Evolutionary conservation across 2,329 filamentous ascomycete species (phyloP).

Genomic region (Phoma sp.): DNA sequence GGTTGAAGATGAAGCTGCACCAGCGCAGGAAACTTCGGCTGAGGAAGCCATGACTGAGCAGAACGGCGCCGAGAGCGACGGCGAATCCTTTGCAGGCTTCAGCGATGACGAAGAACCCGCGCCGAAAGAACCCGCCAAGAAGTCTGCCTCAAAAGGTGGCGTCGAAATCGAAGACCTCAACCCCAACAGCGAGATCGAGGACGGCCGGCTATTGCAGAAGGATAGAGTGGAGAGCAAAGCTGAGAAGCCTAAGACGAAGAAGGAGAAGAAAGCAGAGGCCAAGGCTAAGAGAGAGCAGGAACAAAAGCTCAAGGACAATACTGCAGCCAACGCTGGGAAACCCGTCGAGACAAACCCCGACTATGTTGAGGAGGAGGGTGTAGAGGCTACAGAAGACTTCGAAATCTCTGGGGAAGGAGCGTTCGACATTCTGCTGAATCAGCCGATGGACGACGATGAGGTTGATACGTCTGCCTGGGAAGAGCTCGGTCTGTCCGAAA

Average conservation of each 20-base stretch:
- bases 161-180: conserved; percentile 14
- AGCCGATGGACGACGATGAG: conserved; percentile 63
- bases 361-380: conserved; percentile 25
- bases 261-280: conserved; percentile 24
- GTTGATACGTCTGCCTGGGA: conserved; percentile 81
- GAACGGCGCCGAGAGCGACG: conserved; percentile 48
- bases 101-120: conserved; percentile 26
- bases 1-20: conserved; percentile 11
- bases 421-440: conserved; percentile 63
- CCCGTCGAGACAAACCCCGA: conserved; percentile 12
- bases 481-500: conserved; percentile 72
- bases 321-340: conserved; percentile 19
- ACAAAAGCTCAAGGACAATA: conserved; percentile 8
- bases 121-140: neutral
- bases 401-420: conserved; percentile 41
- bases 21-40: conserved; percentile 7
- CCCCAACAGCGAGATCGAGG: conserved; percentile 32
- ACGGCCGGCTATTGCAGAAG: conserved; percentile 11
- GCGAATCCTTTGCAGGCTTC: conserved; percentile 33
- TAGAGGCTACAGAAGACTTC: conserved; percentile 29
- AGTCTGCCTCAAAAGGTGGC: conserved; percentile 8
- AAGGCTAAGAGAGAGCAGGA: conserved; percentile 31
- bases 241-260: conserved; percentile 22
- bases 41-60: conserved; percentile 37
- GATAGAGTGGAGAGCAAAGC: conserved; percentile 14